Evolutionary conservation across 805 yeast species (phyloP).

Genomic region (Metschnikowia henanensis): DNA sequence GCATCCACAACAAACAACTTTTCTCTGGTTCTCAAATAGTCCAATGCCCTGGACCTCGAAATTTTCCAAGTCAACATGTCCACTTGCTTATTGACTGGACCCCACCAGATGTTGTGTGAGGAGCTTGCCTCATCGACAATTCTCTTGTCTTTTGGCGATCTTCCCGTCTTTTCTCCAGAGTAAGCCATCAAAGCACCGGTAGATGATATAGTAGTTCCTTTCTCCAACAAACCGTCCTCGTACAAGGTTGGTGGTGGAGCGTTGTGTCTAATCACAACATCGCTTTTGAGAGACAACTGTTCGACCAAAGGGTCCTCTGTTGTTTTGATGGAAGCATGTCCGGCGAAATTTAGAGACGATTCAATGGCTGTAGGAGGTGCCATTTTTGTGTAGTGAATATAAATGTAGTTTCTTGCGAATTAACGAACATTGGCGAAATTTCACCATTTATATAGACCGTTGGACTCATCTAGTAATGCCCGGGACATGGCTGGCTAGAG

Average conservation of each 20-base stretch:
- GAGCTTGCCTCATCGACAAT: conserved; percentile 94
- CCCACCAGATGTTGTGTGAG: conserved; percentile 93
- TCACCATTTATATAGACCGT: conserved; percentile 11
- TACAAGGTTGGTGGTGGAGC: conserved; percentile 91
- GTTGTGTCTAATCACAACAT: conserved; percentile 77
- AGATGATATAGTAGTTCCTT: conserved; percentile 87
- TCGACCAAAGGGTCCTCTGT: conserved; percentile 42
- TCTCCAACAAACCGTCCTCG: conserved; percentile 91
- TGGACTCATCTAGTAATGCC: conserved; percentile 7
- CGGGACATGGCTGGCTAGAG: conserved; percentile 8
- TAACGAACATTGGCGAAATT: background rate
- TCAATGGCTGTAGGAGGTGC: conserved; percentile 47
- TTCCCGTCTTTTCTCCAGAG: conserved; percentile 95
- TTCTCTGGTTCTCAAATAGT: conserved; percentile 93
- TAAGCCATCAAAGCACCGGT: conserved; percentile 95
- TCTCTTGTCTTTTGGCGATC: conserved; percentile 98
- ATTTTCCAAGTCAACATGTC: conserved; percentile 94
- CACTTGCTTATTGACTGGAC: conserved; percentile 95
- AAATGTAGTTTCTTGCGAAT: background rate
- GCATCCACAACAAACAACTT: conserved; percentile 95
- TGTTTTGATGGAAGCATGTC: conserved; percentile 38
- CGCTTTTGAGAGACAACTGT: conserved; percentile 51
- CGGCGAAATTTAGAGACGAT: conserved; percentile 43
- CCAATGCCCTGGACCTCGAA: conserved; percentile 94
- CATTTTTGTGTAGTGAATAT: conserved; percentile 22